Percentiles rank a stretch among this genome's conserved stretches.
Conservation (phyloP, 768 basidiomycete genomes). For the Strobilomyces confusus region DNA sequence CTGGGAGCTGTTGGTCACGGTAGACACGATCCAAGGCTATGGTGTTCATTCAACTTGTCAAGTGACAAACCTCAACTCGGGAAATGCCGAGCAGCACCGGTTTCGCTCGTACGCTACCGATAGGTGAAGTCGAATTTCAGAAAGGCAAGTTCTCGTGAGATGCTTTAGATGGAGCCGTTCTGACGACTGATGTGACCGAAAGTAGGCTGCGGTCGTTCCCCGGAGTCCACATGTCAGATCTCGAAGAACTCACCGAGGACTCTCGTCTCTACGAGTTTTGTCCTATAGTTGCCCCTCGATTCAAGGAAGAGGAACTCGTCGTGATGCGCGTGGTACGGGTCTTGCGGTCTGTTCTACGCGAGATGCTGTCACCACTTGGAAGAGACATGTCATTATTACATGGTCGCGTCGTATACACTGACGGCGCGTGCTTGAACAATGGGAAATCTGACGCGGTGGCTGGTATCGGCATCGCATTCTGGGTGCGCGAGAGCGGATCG, state of each 20-base stretch:
- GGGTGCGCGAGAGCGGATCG: background rate
- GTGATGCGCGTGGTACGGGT: background rate
- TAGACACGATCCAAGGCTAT: conserved; percentile 2
- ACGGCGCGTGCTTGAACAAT: conserved; percentile 33
- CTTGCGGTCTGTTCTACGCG: background rate
- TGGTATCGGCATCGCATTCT: conserved; percentile 1
- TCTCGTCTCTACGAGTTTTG: background rate
- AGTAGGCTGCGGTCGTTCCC: too few relatives aligned
- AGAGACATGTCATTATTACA: conserved; percentile 17
- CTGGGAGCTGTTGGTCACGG: conserved; percentile 6
- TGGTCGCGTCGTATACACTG: conserved; percentile 25
- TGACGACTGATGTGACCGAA: background rate
- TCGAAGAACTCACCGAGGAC: too few relatives aligned
- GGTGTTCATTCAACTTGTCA: too few relatives aligned
- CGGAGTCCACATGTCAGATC: background rate
- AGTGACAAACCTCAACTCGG: background rate
- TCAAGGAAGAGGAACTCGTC: background rate
- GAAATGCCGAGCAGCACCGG: background rate
- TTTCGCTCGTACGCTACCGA: too few relatives aligned
- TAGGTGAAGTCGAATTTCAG: too few relatives aligned
- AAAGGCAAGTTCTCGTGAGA: too few relatives aligned
- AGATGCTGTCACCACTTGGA: conserved; percentile 3
- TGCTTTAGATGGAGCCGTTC: background rate
- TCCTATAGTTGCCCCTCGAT: background rate
- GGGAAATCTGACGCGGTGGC: conserved; percentile 17